Conservation (phyloP, 495 filamentous ascomycete species). For the Massariosphaeria phaeospora region DNA sequence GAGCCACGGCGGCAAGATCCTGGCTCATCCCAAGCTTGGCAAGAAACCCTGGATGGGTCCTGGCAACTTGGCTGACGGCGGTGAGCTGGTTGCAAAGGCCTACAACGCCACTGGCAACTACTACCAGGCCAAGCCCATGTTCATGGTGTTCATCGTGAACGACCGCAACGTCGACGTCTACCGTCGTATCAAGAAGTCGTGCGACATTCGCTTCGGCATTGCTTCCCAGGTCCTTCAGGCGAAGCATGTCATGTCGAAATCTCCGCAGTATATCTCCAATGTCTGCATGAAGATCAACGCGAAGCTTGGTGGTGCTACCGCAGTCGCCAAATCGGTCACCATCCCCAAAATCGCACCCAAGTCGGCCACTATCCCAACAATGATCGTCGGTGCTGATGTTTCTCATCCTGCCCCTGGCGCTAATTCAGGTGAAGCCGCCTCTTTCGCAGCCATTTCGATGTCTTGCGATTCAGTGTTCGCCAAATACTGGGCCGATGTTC, state of each 20-base stretch:
- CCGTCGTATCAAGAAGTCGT: conserved; percentile 72
- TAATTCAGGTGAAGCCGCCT: conserved; percentile 46
- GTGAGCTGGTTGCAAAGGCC: conserved; percentile 49
- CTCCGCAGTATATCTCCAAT: conserved; percentile 65
- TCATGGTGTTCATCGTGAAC: conserved; percentile 62
- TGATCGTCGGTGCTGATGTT: conserved; percentile 85
- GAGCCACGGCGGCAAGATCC: conserved; percentile 65
- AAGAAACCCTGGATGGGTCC: conserved; percentile 39
- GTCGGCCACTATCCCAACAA: conserved; percentile 45
- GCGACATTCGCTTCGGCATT: conserved; percentile 73
- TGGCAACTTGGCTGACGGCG: conserved; percentile 47
- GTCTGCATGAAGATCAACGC: conserved; percentile 93
- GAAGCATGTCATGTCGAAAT: conserved; percentile 54
- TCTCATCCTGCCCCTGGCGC: conserved; percentile 71
- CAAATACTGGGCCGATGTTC: conserved; percentile 67
- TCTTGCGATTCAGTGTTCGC: conserved; percentile 59
- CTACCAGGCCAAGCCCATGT: conserved; percentile 40
- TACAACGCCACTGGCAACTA: conserved; percentile 50
- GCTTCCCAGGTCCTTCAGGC: conserved; percentile 67
- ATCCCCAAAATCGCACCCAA: conserved; percentile 29
- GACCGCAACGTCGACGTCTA: conserved; percentile 64
- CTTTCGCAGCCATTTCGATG: conserved; percentile 81
- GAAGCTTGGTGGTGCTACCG: conserved; percentile 83
- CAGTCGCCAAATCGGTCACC: conserved; percentile 38
- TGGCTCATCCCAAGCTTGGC: conserved; percentile 23